Base-by-base conservation (phyloP, 2,329 filamentous ascomycete species). In the Fusarium hostae region DNA sequence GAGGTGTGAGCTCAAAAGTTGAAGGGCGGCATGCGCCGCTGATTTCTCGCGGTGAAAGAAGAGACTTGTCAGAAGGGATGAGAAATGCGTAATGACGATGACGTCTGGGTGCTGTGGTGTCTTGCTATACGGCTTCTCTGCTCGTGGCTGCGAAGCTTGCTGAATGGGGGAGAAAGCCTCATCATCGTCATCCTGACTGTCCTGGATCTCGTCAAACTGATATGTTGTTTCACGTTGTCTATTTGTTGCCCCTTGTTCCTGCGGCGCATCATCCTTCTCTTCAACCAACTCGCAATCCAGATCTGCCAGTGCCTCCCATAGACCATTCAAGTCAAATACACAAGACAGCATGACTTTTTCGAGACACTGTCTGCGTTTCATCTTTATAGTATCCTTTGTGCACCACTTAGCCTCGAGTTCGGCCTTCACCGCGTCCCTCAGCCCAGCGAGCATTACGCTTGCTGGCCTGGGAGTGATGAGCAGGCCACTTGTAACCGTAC, bases 311-410 rank as follows among this genome's bases (percentile, higher is more conserved):
- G 87, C 87, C 75, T 90, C 87, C 83, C 83, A 85, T 22, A 91
- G 72, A 0, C 89, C 89, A 48, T 89, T 84, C 15, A 89, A 71
- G 65, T 90, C 88, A 70, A 91, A 91, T 2, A 90, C 84, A 28
- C 86, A 82, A 28, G 87, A 86, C 32, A 91, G 81, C 35, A 85
- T 83, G 7, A 90, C 84, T 48, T 81, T 81, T 48, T 86, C 85
- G 6, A 91, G 79, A 62, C 81, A 82, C 5, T 75, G 71, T 56
- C 76, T 81, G 32, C 82, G 74, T 35, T 75, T 76, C 11, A 34
- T 58, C 51, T 66, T 75, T 5, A 68, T 68, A 8, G 71, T 63
- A 10, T 72, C 63, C 48, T 68, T 74, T 3, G 66, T 69, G 9
- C 66, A 51, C 45, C 10, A 71, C 71, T 69, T 4, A 26, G 54